phyloP scores from a whole-genome alignment of 345 rosid genomes.

The Litchi chinensis region DNA sequence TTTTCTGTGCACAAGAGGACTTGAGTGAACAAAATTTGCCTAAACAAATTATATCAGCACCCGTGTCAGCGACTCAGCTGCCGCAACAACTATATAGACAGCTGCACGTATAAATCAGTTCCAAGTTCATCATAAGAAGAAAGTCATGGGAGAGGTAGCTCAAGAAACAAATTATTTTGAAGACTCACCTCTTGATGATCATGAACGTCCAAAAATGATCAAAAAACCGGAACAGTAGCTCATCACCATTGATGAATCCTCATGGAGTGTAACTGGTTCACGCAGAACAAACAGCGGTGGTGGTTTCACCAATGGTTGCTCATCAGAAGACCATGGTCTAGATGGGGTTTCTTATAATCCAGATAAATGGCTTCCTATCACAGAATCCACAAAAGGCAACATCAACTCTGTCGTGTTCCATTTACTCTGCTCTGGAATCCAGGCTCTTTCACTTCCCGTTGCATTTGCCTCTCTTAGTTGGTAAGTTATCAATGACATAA shows the following conservation, averaged over 20 bases:
- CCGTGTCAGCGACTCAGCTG: not conserved
- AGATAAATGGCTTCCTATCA: slow-evolving; percentile 53
- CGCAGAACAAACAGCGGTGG: not conserved
- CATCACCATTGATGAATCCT: not conserved
- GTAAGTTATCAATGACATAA: slow-evolving; percentile 18
- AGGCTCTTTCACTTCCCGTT: slow-evolving; percentile 47
- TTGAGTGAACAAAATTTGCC: too few species aligned
- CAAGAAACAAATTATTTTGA: not conserved
- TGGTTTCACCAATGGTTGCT: not conserved
- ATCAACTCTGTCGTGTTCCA: slow-evolving; percentile 26
- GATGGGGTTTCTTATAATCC: not conserved
- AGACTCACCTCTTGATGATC: not conserved
- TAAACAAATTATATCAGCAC: not conserved
- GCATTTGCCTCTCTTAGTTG: slow-evolving; percentile 51
- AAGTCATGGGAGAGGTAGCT: slow-evolving; percentile 15
- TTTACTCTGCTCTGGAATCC: slow-evolving; percentile 46
- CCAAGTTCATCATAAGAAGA: not conserved
- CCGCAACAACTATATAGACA: not conserved
- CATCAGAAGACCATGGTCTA: not conserved
- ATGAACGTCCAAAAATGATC: not conserved
- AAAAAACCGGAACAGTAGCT: slow-evolving; percentile 1
- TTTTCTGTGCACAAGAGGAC: not conserved
- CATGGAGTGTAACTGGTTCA: not conserved
- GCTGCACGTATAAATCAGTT: too few species aligned
- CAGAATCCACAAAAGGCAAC: slow-evolving; percentile 51